Base-by-base conservation (phyloP, 2,329 filamentous ascomycete genomes). In the Juglanconis oblonga region DNA sequence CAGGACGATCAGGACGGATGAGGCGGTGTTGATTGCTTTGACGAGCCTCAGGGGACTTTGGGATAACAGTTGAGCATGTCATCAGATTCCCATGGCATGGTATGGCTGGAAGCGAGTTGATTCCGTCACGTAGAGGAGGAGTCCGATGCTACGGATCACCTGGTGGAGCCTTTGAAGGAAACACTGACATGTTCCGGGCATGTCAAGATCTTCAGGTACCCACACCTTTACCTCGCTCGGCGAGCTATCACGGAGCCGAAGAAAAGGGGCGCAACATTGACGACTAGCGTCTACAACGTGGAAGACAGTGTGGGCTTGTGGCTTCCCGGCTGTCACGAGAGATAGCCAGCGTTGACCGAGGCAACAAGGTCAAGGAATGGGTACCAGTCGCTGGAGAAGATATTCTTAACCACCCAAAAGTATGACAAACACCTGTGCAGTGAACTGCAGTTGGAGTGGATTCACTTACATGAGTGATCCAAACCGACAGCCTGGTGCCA, bases 1-100 rank as follows among this genome's bases (percentile, higher is more conserved):
- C 71, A 80, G 91, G 67, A 92, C 87, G 1, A 94, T 96, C 63
- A 79, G 90, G 63, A 95, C 91, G 0, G 91, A 96, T 67, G 92
- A 96, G 75, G 91, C 91, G 1, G 75, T 96, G 17, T 90, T 89
- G 76, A 84, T 95, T 69, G 90, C 87, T 0, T 72, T 96, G 70
- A 88, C 87, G 68, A 85, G 85, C 2, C 70, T 95, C 69, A 83
- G 87, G 69, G 79, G 77, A 61, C 66, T 87, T 60, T 88, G 80
- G 84, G 76, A 78, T 36, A 68, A 68, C 24, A 66, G 64, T 11
- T 71, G 60, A 61, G 59, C 9, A 33, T n/a, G 45, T 24, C 13
- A 10, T 10, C 44, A 24, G 24, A 24, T 24, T 24, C 24, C 1
- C 24, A 24, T 24, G 24, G 24, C 24, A 24, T 24, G 24, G 24